These are phyloP conservation scores for Phialocephala sp. DNA, from an alignment of 2,329 filamentous ascomycete genomes.

Conservation along the genomic window DNA sequence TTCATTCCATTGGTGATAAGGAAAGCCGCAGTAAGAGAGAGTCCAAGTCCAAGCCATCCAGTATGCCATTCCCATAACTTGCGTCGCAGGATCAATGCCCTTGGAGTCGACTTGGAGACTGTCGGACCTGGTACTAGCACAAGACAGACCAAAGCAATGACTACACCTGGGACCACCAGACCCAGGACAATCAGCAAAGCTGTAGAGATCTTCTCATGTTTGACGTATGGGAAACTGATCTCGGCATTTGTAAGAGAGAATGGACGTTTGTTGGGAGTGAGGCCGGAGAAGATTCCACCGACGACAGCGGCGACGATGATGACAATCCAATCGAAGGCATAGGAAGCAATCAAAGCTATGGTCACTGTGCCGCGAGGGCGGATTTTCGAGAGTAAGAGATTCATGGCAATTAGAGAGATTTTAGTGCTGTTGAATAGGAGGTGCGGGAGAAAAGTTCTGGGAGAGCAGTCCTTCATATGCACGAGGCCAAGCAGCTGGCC, in stretches of 20 bases:
- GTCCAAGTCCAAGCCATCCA: constrained; percentile 80
- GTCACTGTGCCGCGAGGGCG: constrained; percentile 24
- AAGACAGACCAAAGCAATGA: constrained; percentile 73
- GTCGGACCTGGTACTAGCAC: constrained; percentile 75
- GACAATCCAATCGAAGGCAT: constrained; percentile 76
- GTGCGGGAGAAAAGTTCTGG: background rate
- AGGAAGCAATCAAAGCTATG: constrained; percentile 60
- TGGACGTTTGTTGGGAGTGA: constrained; percentile 69
- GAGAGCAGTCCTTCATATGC: background rate
- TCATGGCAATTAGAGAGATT: constrained; percentile 16
- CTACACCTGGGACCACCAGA: constrained; percentile 66
- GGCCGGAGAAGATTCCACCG: constrained; percentile 62
- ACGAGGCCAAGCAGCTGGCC: background rate
- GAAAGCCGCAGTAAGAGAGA: constrained; percentile 75
- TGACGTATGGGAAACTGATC: constrained; percentile 77
- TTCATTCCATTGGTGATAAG: constrained; percentile 88
- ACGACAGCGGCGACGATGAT: constrained; percentile 64
- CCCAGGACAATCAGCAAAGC: constrained; percentile 68
- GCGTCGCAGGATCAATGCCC: constrained; percentile 72
- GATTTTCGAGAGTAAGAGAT: constrained; percentile 25
- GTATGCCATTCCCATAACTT: constrained; percentile 92
- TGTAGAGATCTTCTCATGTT: constrained; percentile 74
- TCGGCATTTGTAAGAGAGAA: constrained; percentile 76
- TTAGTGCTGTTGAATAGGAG: background rate
- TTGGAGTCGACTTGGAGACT: constrained; percentile 66